Base-by-base conservation (phyloP, 305 asterid genomes). In the Plantago coronopus region DNA sequence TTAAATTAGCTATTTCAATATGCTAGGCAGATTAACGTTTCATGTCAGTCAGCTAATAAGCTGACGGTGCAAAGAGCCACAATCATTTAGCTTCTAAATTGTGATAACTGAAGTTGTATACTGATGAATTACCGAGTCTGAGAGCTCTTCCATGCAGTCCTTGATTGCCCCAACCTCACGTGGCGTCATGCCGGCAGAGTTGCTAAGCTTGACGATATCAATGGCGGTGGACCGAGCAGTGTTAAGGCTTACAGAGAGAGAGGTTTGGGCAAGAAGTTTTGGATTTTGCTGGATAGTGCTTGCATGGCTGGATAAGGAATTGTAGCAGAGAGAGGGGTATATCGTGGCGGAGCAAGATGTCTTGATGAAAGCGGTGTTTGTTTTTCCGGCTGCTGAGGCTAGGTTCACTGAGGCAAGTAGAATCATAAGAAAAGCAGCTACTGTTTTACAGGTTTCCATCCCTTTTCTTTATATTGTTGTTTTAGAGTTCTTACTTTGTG, bases 81-180 rank as follows among this genome's bases (percentile, higher is more conserved):
- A 25, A 25, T 25, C 3, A 5, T 25, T 25, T 2, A 25, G 29
- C 2, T 25, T 25, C 3, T 25, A 5, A 25, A 25, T 25, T 25
- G 29, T 25, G 29, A 25, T 25, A 25, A 5, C 29, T 25, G 29
- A 25, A 25, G 29, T 25, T 2, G 3, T 25, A 2, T 19, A 17
- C 18, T 48, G 23, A 20, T 48, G 10, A 9, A 15, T 49, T 20
- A 49, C 88, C 5, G 95, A 58, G 72, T 83, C 88, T 0, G 68
- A 15, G 13, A 85, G 71, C 72, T 73, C 76, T 78, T 88, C 95
- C 37, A 81, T 48, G 78, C 96, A 88, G 73, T 85, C 95, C 3
- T 16, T 60, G 84, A 88, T 78, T 34, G 95, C 91, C 1, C 78
- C 78, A 4, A 61, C 70, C 64, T 83, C 89, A 37, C 84, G 74